Evolutionary conservation across 352 stramenopile genomes (phyloP).

Genomic region (Pythium myriotylum): DNA sequence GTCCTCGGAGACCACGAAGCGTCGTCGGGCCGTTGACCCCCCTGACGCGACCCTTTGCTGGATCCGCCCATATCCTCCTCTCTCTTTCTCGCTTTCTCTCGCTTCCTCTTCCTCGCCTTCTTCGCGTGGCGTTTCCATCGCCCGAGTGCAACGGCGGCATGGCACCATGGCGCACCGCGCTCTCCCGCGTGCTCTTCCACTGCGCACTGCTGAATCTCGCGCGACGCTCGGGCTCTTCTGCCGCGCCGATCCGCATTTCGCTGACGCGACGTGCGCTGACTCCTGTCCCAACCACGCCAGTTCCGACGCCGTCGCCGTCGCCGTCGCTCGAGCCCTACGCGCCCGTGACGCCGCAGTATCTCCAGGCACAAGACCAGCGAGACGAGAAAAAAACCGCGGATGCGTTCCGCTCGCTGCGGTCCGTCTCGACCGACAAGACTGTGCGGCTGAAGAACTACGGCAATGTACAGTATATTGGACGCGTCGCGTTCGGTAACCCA

Average conservation of each 20-base stretch:
- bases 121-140: neutral
- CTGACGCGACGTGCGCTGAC: slow-evolving; percentile 14
- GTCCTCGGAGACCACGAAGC: neutral
- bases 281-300: neutral
- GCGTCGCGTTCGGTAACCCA: slow-evolving; percentile 72
- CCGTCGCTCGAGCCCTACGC: slow-evolving; percentile 1
- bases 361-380: neutral
- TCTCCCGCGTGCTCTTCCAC: neutral
- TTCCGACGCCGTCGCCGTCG: too few relatives aligned
- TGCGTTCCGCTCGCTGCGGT: slow-evolving; percentile 15
- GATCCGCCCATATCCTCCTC: neutral
- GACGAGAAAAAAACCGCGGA: slow-evolving; percentile 1
- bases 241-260: slow-evolving; percentile 41
- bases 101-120: too few relatives aligned
- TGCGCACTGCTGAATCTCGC: neutral
- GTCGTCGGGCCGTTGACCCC: slow-evolving; percentile 1
- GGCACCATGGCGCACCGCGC: slow-evolving; percentile 14
- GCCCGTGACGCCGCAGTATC: slow-evolving; percentile 3
- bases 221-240: neutral
- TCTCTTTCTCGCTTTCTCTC: too few relatives aligned
- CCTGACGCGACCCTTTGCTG: neutral
- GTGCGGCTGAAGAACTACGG: slow-evolving; percentile 78
- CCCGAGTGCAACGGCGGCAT: neutral
- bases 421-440: slow-evolving; percentile 42
- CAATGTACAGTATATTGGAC: slow-evolving; percentile 84